phyloP scores from a whole-genome alignment of 192 early-diverging fungal species.

The Coemansia erecta region DNA sequence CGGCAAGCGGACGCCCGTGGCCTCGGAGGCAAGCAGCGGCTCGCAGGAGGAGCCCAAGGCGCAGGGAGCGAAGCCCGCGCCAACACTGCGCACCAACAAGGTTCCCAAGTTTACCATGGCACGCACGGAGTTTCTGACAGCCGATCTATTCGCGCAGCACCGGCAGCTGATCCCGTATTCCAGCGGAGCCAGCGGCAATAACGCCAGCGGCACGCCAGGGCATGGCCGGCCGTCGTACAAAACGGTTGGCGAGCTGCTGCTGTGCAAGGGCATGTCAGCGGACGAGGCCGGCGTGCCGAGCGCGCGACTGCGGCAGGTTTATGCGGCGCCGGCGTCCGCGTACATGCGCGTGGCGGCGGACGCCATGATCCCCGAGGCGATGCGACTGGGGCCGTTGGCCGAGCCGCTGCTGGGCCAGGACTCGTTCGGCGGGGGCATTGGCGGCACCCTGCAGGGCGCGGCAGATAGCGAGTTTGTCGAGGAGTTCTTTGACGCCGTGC shows the following conservation, averaged over 20 bases:
- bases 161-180: constrained; percentile 25
- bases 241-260: constrained; percentile 32
- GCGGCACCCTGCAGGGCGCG: constrained; percentile 4
- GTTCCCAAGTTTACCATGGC: constrained; percentile 50
- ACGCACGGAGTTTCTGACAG: constrained; percentile 39
- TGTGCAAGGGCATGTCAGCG: constrained; percentile 20
- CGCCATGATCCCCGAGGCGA: constrained; percentile 47
- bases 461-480: constrained; percentile 38
- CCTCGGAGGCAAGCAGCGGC: background rate
- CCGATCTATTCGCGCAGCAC: constrained; percentile 39
- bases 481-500: constrained; percentile 45
- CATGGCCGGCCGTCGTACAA: constrained; percentile 22
- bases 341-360: constrained; percentile 39
- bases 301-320: constrained; percentile 33
- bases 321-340: constrained; percentile 44
- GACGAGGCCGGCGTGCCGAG: constrained; percentile 34
- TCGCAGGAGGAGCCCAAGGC: constrained; percentile 2
- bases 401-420: constrained; percentile 40
- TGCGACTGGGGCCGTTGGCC: constrained; percentile 45
- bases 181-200: constrained; percentile 3
- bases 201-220: background rate
- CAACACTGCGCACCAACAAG: constrained; percentile 3
- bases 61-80: background rate
- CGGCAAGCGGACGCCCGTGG: constrained; percentile 24
- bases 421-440: constrained; percentile 26